Evolutionary conservation across 805 yeast genomes (phyloP), one percentile per base, ranked within the genome.

Genomic region (Candida ulmi): DNA sequence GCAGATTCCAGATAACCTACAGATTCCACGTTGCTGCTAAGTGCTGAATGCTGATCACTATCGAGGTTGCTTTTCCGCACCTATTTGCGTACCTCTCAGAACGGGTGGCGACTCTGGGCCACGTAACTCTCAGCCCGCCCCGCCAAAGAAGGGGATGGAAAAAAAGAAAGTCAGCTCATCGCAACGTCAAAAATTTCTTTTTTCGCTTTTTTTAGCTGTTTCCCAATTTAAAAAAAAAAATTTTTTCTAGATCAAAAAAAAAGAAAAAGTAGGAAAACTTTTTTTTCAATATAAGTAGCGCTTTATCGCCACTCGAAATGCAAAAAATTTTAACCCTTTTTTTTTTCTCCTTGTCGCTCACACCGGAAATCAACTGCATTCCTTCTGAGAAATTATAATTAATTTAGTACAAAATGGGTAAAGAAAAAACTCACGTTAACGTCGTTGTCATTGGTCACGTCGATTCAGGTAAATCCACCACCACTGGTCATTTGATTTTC

Each of bases 391-490:
- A 51, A 26, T 26, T 7, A 21, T 21, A 21, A n/a, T 21, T 21
- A 9, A 7, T 21, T 7, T 21, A 21, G 9, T 21, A 21, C 24
- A 21, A 21, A 21, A 21, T 21, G 95, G 96, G 96, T 82, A 88
- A 88, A 76, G 96, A 81, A 67, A 90, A 91, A 85, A 66, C 78
- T 75, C 98, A 91, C 86, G 86, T 91, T 80, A 91, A 91, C 96
- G 95, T 91, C 78, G 99, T 93, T 74, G 98, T 93, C 71, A 91
- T 91, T 74, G 99, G 98, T 76, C 98, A 91, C 95, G 98, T 93
- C 97, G 98, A 91, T 78, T 90, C 97, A 65, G 91, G 91, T 77
- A 85, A 86, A 79, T 91, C 97, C 54, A 90, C 98, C 69, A 91
- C 97, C 75, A 90, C 98, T 71, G 97, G 97, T 76, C 97, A 90